These are phyloP conservation scores for Pseudocohnilembus persalinus DNA, from an alignment of 169 alveolate species.

Conservation along the genomic window DNA sequence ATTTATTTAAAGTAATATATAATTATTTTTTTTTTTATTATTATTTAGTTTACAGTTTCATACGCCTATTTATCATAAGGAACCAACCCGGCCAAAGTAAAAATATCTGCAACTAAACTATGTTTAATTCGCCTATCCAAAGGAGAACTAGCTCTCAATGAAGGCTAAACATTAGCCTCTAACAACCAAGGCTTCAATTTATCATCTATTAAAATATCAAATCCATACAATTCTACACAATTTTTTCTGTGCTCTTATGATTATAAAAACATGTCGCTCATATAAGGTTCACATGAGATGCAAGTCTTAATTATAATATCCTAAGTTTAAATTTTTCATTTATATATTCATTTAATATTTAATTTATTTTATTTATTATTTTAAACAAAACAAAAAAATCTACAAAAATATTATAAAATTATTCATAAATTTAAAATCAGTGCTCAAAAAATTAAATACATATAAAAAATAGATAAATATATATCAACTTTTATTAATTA, in stretches of 20 bases:
- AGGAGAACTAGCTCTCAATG: constrained; percentile 65
- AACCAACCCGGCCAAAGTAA: constrained; percentile 65
- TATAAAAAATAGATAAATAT: too few species aligned
- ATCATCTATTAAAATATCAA: constrained; percentile 73
- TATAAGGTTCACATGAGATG: constrained; percentile 60
- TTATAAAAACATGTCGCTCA: constrained; percentile 40
- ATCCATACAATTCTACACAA: constrained; percentile 73
- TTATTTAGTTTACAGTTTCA: background rate
- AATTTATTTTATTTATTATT: too few species aligned
- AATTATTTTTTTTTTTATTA: background rate
- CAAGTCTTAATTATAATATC: constrained; percentile 80
- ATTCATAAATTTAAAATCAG: too few species aligned
- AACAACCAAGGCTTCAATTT: constrained; percentile 69
- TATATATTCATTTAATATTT: too few species aligned
- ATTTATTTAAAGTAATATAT: too few species aligned
- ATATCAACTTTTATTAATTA: background rate
- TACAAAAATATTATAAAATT: too few species aligned
- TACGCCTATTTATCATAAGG: constrained; percentile 12
- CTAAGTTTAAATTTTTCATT: constrained; percentile 64
- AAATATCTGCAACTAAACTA: constrained; percentile 62
- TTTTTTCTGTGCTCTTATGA: constrained; percentile 48
- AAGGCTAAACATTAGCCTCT: constrained; percentile 79
- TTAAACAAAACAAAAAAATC: too few species aligned
- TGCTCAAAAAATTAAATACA: too few species aligned
- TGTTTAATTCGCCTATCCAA: constrained; percentile 66